Conservation (phyloP, 768 basidiomycete species). For the Tricholomella constricta region DNA sequence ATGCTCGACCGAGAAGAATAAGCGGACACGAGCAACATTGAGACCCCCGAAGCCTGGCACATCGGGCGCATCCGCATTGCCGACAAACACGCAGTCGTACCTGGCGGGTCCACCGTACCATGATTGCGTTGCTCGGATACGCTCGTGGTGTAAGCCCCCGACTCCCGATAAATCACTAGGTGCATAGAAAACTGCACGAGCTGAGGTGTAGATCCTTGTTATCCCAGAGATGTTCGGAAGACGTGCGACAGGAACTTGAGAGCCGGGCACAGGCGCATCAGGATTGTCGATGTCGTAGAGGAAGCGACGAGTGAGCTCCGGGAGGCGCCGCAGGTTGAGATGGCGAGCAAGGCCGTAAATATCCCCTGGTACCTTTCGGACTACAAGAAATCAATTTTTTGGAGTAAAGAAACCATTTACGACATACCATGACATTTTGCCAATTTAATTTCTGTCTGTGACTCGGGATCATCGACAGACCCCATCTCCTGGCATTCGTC, state of each 20-base stretch:
- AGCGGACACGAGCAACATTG: conserved; percentile 1
- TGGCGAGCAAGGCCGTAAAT: conserved; percentile 13
- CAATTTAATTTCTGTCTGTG: not conserved
- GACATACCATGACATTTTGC: not conserved
- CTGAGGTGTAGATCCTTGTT: conserved; percentile 29
- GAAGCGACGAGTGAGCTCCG: too few species aligned
- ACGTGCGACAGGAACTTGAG: not conserved
- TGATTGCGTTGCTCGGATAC: conserved; percentile 26
- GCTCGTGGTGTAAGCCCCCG: conserved; percentile 22
- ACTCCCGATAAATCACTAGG: conserved; percentile 22
- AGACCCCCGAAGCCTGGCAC: not conserved
- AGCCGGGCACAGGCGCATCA: conserved; percentile 11
- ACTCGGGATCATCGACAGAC: too few species aligned
- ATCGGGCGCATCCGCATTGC: not conserved
- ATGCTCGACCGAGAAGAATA: not conserved
- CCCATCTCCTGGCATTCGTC: too few species aligned
- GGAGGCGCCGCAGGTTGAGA: conserved; percentile 22
- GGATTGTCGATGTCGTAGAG: conserved; percentile 25
- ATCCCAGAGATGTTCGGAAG: conserved; percentile 12
- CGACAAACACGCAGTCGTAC: conserved; percentile 19
- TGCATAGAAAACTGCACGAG: too few species aligned
- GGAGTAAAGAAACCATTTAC: too few species aligned
- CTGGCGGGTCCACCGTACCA: too few species aligned
- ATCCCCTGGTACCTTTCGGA: not conserved
- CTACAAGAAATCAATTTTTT: too few species aligned